Evolutionary conservation across 2,329 filamentous ascomycete genomes (phyloP), one percentile per base, ranked within the genome.

Genomic region (Apiospora arundinis): DNA sequence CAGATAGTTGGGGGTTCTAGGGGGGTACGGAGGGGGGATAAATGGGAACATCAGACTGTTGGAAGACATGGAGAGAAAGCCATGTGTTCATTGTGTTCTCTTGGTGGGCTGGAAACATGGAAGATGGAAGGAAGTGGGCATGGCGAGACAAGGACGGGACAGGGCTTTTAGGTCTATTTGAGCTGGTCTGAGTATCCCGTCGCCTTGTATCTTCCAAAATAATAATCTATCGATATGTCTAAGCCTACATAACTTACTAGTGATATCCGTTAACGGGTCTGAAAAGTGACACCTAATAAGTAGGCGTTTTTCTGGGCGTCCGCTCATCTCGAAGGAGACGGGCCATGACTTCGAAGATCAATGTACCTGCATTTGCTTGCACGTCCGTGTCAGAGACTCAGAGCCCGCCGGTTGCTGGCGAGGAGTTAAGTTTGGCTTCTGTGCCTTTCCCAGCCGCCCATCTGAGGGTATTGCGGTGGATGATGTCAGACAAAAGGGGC

Each of bases 401-500:
- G 6, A 40, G 56, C 37, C n/a, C 32, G 32, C 32, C 21, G 56
- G 12, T 40, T 40, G 52, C 32, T 63, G 32, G 56, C n/a, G 56
- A 63, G 11, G 14, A 63, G 18, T 40, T 63, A 63, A 32, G 56
- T 63, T 63, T 63, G 28, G 56, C 32, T 63, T 63, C 9, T 63
- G 32, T 40, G 56, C 56, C 56, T n/a, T n/a, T 63, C 11, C 32
- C 28, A 63, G 32, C 56, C 9, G 52, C 18, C 12, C 32, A 23
- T 63, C 56, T 63, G 32, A 63, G 18, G 28, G 32, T 32, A 40
- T n/a, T 40, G 18, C 56, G 4, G 8, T 63, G 28, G 56, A 63
- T 63, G 56, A 63, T 63, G 56, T 63, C 56, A 63, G 56, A 63
- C 56, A 40, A 63, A 40, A 63, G 56, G 56, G 56, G 56, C 21